These are phyloP conservation scores for Trichoderma semiorbis DNA, from an alignment of 2,329 filamentous ascomycete genomes.

Conservation along the genomic window DNA sequence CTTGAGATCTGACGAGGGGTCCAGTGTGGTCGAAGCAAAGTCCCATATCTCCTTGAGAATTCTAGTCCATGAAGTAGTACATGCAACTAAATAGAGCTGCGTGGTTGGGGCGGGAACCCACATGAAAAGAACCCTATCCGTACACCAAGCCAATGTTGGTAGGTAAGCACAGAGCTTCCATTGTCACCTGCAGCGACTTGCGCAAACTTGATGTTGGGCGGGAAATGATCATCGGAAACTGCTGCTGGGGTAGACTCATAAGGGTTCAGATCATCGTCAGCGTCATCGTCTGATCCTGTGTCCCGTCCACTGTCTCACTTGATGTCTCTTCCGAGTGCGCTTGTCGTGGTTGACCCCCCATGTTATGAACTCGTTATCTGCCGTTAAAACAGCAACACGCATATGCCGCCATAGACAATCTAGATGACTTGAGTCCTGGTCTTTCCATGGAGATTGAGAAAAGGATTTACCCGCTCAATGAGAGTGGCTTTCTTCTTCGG, in stretches of 20 bases:
- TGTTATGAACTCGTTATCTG: constrained; percentile 58
- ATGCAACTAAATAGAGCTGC: not conserved
- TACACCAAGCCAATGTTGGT: constrained; percentile 67
- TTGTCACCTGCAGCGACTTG: constrained; percentile 61
- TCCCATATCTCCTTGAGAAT: constrained; percentile 40
- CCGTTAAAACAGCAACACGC: constrained; percentile 59
- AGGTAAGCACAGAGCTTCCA: constrained; percentile 65
- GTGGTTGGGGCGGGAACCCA: constrained; percentile 34
- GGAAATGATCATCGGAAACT: constrained; percentile 45
- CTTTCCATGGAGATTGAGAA: constrained; percentile 48
- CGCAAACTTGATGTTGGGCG: constrained; percentile 53
- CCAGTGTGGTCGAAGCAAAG: constrained; percentile 44
- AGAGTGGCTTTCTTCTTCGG: not conserved
- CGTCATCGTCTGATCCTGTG: constrained; percentile 26
- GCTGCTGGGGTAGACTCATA: constrained; percentile 56
- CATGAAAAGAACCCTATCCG: constrained; percentile 73
- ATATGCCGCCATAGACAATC: constrained; percentile 62
- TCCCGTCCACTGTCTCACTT: constrained; percentile 42
- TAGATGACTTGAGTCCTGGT: constrained; percentile 50
- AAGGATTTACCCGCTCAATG: constrained; percentile 44
- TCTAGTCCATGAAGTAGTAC: constrained; percentile 12
- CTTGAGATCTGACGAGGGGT: constrained; percentile 42
- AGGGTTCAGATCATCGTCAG: constrained; percentile 52
- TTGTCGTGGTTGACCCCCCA: constrained; percentile 68
- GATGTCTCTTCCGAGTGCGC: constrained; percentile 56